A percentile compares a stretch with the other conserved stretches of the same genome.
Evolutionary conservation across 164 flowering plant genomes (phyloP).

Genomic region (Annona squamosa): DNA sequence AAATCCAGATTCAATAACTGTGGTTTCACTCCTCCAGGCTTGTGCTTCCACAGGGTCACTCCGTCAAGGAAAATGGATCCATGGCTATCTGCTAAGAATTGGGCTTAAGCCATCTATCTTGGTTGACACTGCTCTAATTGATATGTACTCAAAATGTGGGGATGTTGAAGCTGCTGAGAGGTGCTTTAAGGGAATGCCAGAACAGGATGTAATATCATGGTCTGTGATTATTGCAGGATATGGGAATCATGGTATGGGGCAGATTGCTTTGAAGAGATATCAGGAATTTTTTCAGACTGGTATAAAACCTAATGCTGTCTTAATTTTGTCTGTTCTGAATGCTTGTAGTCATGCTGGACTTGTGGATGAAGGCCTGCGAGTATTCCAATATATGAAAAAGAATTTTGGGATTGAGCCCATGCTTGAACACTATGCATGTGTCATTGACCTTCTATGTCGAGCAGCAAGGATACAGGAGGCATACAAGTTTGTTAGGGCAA

Average conservation of each 20-base stretch:
- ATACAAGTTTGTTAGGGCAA: slow-evolving; percentile 38
- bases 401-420: slow-evolving; percentile 50
- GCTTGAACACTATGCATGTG: slow-evolving; percentile 62
- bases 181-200: slow-evolving; percentile 48
- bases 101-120: slow-evolving; percentile 39
- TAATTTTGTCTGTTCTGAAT: slow-evolving; percentile 51
- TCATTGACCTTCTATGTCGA: slow-evolving; percentile 78
- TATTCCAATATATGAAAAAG: slow-evolving; percentile 48
- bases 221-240: slow-evolving; percentile 64
- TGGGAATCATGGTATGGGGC: slow-evolving; percentile 73
- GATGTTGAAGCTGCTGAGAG: slow-evolving; percentile 43
- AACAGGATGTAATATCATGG: slow-evolving; percentile 64
- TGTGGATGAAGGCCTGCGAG: slow-evolving; percentile 46
- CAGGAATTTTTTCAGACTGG: slow-evolving; percentile 40
- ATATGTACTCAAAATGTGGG: slow-evolving; percentile 87
- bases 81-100: slow-evolving; percentile 44
- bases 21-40: slow-evolving; percentile 68
- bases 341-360: slow-evolving; percentile 83
- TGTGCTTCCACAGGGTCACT: slow-evolving; percentile 76
- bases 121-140: slow-evolving; percentile 64
- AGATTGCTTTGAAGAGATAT: slow-evolving; percentile 49
- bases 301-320: slow-evolving; percentile 49
- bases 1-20: slow-evolving; percentile 56
- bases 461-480: slow-evolving; percentile 73
- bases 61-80: slow-evolving; percentile 67